phyloP scores from a whole-genome alignment of 805 yeast genomes.

The Candida orba region DNA sequence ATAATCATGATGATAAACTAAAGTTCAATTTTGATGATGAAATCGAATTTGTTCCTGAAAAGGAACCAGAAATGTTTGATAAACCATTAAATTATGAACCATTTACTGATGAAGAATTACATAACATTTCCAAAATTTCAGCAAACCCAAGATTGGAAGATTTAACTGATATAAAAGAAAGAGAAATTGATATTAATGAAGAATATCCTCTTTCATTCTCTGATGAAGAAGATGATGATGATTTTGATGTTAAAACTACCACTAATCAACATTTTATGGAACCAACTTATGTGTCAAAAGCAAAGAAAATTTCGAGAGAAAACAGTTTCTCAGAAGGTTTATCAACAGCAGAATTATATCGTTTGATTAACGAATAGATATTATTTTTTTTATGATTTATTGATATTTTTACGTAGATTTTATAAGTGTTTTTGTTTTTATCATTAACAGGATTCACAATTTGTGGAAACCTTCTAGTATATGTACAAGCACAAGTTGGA shows the following conservation, averaged over 20 bases:
- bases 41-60: conserved; percentile 42
- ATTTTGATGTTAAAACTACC: conserved; percentile 5
- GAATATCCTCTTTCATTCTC: conserved; percentile 18
- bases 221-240: conserved; percentile 19
- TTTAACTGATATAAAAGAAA: background rate
- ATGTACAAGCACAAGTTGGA: too few relatives aligned
- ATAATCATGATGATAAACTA: conserved; percentile 31
- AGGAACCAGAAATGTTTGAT: conserved; percentile 32
- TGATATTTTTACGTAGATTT: background rate
- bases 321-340: conserved; percentile 17
- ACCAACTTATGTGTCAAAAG: conserved; percentile 21
- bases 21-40: conserved; percentile 34
- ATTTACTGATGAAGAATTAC: conserved; percentile 28
- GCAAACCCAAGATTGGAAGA: conserved; percentile 17
- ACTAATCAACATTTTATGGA: conserved; percentile 21
- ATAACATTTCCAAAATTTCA: conserved; percentile 13
- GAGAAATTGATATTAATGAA: conserved; percentile 10
- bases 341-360: conserved; percentile 16
- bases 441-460: too few relatives aligned
- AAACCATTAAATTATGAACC: conserved; percentile 40
- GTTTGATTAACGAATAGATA: conserved; percentile 15
- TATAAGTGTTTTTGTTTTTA: background rate
- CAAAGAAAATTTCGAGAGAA: conserved; percentile 8
- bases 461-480: too few relatives aligned
- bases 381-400: background rate